Base-by-base conservation (phyloP, 768 basidiomycete species). In the Phaeolepiota aurea region DNA sequence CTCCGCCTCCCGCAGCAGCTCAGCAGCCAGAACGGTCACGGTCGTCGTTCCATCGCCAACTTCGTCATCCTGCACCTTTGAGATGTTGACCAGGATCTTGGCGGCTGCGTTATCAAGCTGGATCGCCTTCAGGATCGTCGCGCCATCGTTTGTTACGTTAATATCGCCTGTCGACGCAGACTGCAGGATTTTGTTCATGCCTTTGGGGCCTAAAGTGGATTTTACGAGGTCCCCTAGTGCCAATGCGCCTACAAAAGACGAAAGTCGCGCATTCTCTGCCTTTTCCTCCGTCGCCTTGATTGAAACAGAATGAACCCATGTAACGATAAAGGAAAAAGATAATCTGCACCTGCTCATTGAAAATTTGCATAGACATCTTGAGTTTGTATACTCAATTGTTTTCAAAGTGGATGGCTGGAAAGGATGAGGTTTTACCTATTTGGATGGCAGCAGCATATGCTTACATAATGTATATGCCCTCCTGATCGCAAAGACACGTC, bases 161-260 rank as follows among this genome's bases (percentile, higher is more conserved):
- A 99, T 87, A 20, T 92, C 87, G 3, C 91, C 90, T 0, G 84
- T 78, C 3, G 91, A 88, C 1, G 63, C 79, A 1, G 90, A 93
- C 62, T 93, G 94, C 12, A 99, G 78, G 47, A 99, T 98, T 71
- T 98, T 98, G 80, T 97, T 98, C 94, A 98, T 99, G 41, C 96
- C 96, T 63, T 99, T 98, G 16, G 96, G 96, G 5, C 96, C 96
- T 2, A 99, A 76, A 5, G 96, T 99, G 1, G 92, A 94, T 66
- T 98, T 98, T 54, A 99, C 94, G 49, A 99, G 80, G 68, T 99
- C 96, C 32, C 96, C 96, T 22, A 99, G 74, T 0, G 96, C 96
- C 51, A 96, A 79, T 4, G 96, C 94, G 22, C 96, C 96, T 41
- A 99, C 88, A 62, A 99, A 99, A 2, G 91, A 94, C 3, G 92